Conservation (phyloP, 129 eudicot species). For the Silybum marianum region DNA sequence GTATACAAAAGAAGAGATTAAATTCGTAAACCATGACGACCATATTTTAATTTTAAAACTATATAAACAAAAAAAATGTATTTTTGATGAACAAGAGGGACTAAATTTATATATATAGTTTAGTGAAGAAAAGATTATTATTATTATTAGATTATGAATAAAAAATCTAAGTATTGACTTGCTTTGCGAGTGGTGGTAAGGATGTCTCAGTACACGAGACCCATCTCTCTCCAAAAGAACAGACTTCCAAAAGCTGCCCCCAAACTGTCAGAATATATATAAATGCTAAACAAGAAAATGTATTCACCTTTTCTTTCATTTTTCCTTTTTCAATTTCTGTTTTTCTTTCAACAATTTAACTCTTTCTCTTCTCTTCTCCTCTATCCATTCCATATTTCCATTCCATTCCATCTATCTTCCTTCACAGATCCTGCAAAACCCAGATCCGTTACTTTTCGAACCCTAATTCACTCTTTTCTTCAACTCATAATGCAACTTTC, state of each 20-base stretch:
- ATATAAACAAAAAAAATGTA: too few relatives aligned
- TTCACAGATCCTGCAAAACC: slow-evolving; percentile 55
- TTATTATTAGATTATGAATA: background rate
- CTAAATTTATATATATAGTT: background rate
- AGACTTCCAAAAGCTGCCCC: slow-evolving; percentile 38
- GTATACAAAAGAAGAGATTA: too few relatives aligned
- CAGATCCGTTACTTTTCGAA: slow-evolving; percentile 35
- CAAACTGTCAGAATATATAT: slow-evolving; percentile 46
- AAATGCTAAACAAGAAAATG: slow-evolving; percentile 47
- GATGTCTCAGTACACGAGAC: slow-evolving; percentile 31
- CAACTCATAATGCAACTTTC: slow-evolving; percentile 28
- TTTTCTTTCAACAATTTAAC: slow-evolving; percentile 33
- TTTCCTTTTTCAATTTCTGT: slow-evolving; percentile 27
- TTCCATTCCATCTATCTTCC: slow-evolving; percentile 3
- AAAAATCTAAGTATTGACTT: slow-evolving; percentile 39
- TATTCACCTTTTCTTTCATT: slow-evolving; percentile 27
- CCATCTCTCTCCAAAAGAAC: slow-evolving; percentile 24
- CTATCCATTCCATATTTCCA: background rate
- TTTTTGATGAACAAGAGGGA: background rate
- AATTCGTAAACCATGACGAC: too few relatives aligned
- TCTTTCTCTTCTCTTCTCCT: background rate
- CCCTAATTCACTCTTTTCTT: slow-evolving; percentile 29
- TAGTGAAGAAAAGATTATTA: too few relatives aligned
- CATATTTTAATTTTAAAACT: too few relatives aligned
- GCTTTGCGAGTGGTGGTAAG: slow-evolving; percentile 48